Base-by-base conservation (phyloP, 345 rosid genomes). In the Ceriops decandra region DNA sequence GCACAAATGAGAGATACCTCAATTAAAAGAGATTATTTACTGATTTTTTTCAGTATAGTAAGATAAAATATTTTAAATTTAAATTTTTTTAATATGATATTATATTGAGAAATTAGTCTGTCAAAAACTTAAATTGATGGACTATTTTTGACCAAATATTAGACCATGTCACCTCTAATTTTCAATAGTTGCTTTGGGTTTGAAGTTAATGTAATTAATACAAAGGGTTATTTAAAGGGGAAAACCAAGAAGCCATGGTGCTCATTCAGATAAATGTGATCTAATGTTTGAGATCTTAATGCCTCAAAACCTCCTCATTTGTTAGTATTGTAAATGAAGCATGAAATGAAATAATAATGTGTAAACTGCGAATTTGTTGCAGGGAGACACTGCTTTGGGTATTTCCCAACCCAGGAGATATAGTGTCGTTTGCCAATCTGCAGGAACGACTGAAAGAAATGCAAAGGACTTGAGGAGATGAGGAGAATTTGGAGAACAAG, bases 381-480 rank as follows among this genome's bases (percentile, higher is more conserved):
- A 91, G 96, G 82, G 97, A 93, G 84, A 89, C 98, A 38, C 97
- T 89, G 68, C 72, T 93, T 58, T 84, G 95, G 63, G 87, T 95
- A 95, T 82, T 89, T 95, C 51, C 87, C 95, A 38, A 95, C 99
- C 11, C 95, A 87, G 86, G 93, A 88, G 83, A 90, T 91, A 61
- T 83, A 4, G 58, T 74, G 52, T 77, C 88, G 65, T 95, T 95
- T 70, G 78, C 87, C 30, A 91, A 87, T 80, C 99, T 89, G 84
- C 99, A 95, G 83, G 97, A 95, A 74, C 97, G 91, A 72, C 82
- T 88, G 64, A 91, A 91, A 84, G 81, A 91, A 10, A 91, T 91
- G 99, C 91, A 83, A 79, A 87, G 76, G 88, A 91, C 97, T 63
- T 77, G 87, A 64, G 99, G 90, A 83, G 97, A 88, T 69, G 96